phyloP scores from a whole-genome alignment of 2,329 filamentous ascomycete species.

The Fusarium humuli region DNA sequence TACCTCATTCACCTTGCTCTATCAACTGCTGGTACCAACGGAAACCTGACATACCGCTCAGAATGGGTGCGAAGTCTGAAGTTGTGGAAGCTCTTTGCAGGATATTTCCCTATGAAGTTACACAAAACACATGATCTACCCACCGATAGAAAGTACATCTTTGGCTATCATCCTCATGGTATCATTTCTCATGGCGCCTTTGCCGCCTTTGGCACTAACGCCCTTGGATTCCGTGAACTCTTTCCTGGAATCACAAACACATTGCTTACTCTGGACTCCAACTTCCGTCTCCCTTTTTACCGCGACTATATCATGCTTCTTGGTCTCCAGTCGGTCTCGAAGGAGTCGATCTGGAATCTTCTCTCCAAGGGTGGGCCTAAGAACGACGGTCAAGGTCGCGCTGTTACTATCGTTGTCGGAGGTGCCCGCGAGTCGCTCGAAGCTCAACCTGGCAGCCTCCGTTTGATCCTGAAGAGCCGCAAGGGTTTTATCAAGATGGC shows the following conservation, averaged over 20 bases:
- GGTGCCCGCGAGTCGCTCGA: conserved; percentile 93
- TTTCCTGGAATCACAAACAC: conserved; percentile 97
- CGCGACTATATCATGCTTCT: conserved; percentile 92
- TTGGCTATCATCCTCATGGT: conserved; percentile 96
- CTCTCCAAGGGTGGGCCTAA: conserved; percentile 83
- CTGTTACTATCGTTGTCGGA: conserved; percentile 94
- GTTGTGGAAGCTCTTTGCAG: conserved; percentile 89
- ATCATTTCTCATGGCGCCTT: conserved; percentile 98
- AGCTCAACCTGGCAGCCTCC: conserved; percentile 80
- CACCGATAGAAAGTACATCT: conserved; percentile 90
- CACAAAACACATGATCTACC: conserved; percentile 86
- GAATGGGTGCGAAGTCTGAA: conserved; percentile 78
- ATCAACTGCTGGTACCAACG: conserved; percentile 81
- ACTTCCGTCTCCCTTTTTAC: conserved; percentile 94
- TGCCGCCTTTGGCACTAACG: conserved; percentile 90
- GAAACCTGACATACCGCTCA: conserved; percentile 78
- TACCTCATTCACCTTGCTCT: conserved; percentile 88
- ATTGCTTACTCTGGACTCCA: conserved; percentile 91
- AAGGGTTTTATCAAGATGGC: conserved; percentile 97
- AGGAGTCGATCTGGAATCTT: conserved; percentile 90
- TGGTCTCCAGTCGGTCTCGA: conserved; percentile 88
- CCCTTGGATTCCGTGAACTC: conserved; percentile 84
- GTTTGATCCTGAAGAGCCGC: conserved; percentile 82
- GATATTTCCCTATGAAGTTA: conserved; percentile 89
- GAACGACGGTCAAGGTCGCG: conserved; percentile 88